Base-by-base conservation (phyloP, 768 basidiomycete genomes). In the Kwoniella shandongensis region DNA sequence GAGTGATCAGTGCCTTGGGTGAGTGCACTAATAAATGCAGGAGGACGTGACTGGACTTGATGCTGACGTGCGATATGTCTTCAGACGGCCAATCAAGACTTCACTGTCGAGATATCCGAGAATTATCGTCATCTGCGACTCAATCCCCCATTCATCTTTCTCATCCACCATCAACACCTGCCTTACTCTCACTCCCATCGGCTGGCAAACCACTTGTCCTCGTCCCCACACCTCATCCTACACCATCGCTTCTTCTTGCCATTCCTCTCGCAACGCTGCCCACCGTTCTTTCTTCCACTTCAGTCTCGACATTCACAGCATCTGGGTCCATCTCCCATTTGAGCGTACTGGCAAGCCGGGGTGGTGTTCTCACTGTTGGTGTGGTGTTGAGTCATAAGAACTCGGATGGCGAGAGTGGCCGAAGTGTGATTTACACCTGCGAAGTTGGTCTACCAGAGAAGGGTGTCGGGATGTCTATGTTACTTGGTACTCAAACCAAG, bases 391-490 rank as follows among this genome's bases (percentile, higher is more conserved):
- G 44, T 22, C 62, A 69, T 45, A 27, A 50, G 23, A 57, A 59
- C 38, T 27, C 39, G 6, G 62, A 61, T 23, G 62, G 53, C 0
- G 54, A 61, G 38, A 35, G 52, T 29, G 68, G 68, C n/a, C 51
- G 70, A 27, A 63, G 61, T 40, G 59, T 72, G 18, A 50, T 72
- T 5, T 64, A 72, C 61, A 66, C 64, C 8, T 65, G 61, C 45
- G 70, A 72, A 39, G 41, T 72, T 15, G 58, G 42, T 1, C 1
- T 67, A 8, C 68, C 70, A 26, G 23, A 30, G 7, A 60, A 59
- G 11, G 70, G 70, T 5, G 47, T 72, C 17, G 70, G 70, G 2
- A 57, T 72, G 61, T 62, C 62, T 26, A 39, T 44, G 27, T 52
- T 72, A 0, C 51, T 72, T 12, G 66, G 66, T 4, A 63, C 59